phyloP scores from a whole-genome alignment of 208 protist genomes.

The Leishmania martiniquensis region DNA sequence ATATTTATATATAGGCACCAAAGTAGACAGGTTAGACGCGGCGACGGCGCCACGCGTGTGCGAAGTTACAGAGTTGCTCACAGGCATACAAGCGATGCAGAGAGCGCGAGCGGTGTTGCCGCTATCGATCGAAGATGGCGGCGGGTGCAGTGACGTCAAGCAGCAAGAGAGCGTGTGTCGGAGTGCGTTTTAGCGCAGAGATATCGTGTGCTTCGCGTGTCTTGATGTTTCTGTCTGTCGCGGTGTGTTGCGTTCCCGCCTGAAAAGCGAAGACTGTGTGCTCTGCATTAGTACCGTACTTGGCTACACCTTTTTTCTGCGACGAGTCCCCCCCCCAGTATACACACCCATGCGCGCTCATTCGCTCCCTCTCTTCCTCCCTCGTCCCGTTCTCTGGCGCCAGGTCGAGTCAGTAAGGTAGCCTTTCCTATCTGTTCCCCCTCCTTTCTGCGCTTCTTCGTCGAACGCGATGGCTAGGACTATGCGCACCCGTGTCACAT shows the following conservation, averaged over 20 bases:
- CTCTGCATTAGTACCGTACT: too few species aligned
- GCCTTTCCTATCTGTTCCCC: conserved; percentile 6
- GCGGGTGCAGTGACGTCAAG: not conserved
- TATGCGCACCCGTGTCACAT: not conserved
- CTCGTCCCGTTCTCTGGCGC: not conserved
- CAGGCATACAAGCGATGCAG: not conserved
- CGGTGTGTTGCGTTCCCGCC: too few species aligned
- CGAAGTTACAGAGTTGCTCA: not conserved
- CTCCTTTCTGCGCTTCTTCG: conserved; percentile 4
- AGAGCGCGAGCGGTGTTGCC: too few species aligned
- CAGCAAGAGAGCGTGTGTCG: not conserved
- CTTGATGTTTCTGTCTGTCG: too few species aligned
- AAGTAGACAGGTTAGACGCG: not conserved
- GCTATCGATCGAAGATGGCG: not conserved
- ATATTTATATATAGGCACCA: not conserved
- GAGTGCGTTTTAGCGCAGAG: not conserved
- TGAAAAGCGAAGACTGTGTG: too few species aligned
- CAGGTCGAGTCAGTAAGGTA: not conserved
- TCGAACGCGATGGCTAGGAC: not conserved
- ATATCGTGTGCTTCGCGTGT: not conserved
- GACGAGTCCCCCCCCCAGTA: not conserved
- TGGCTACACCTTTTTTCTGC: not conserved
- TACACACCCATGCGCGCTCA: not conserved
- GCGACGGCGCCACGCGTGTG: not conserved
- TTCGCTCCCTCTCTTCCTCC: not conserved